Percentiles rank a stretch among this genome's conserved stretches.
phyloP scores from a whole-genome alignment of 2,329 filamentous ascomycete species.

The Talaromyces funiculosus region DNA sequence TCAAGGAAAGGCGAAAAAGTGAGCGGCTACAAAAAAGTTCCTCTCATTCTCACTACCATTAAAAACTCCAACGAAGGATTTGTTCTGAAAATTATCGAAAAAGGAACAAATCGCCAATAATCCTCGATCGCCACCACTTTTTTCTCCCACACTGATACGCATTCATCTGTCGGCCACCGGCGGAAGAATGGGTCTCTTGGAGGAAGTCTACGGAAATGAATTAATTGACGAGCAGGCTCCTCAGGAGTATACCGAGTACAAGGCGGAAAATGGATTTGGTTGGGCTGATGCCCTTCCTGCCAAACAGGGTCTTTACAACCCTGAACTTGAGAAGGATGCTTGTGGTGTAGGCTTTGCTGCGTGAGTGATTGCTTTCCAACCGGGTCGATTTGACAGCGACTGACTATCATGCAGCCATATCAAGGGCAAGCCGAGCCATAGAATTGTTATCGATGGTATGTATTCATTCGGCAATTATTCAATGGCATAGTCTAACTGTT shows the following conservation, averaged over 20 bases:
- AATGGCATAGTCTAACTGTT: constrained; percentile 2
- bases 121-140: neutral
- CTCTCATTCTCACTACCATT: neutral
- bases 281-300: constrained; percentile 94
- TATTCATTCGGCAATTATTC: neutral
- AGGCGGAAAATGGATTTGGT: constrained; percentile 63
- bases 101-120: neutral
- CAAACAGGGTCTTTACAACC: constrained; percentile 98
- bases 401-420: constrained; percentile 63
- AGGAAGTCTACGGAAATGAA: constrained; percentile 45
- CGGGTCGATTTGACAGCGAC: neutral
- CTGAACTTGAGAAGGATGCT: constrained; percentile 94
- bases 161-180: constrained; percentile 37
- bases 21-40: neutral
- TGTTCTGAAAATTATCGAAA: neutral
- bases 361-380: constrained; percentile 49
- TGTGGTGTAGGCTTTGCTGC: constrained; percentile 99
- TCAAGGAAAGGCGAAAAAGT: neutral
- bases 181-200: constrained; percentile 50
- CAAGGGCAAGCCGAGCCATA: constrained; percentile 95
- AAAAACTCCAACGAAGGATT: neutral
- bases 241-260: constrained; percentile 48
- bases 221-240: constrained; percentile 40
- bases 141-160: constrained; percentile 14
- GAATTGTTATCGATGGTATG: constrained; percentile 95